phyloP scores from a whole-genome alignment of 106 monocot genomes.

The Dioscorea dumetorum region DNA sequence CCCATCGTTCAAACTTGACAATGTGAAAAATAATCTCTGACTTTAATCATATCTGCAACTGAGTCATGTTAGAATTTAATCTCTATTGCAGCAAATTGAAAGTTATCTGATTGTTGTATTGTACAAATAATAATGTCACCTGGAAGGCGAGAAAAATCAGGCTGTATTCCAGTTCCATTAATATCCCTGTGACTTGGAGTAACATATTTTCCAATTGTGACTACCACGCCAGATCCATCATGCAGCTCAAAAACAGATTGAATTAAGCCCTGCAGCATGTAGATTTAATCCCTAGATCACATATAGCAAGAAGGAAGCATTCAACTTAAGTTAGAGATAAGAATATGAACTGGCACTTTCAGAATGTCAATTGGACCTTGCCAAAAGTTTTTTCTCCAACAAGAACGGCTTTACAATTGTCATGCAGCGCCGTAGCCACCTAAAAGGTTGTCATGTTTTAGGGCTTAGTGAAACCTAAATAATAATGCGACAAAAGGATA shows the following conservation, averaged over 20 bases:
- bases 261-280: constrained; percentile 66
- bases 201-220: constrained; percentile 92
- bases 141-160: constrained; percentile 73
- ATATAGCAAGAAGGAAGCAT: background rate
- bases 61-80: no score
- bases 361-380: constrained; percentile 39
- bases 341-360: background rate
- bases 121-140: constrained; percentile 25
- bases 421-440: constrained; percentile 96
- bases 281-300: background rate
- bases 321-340: background rate
- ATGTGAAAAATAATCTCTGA: constrained; percentile 39
- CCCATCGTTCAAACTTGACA: constrained; percentile 37
- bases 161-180: constrained; percentile 87
- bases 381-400: constrained; percentile 86
- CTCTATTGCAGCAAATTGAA: background rate
- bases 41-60: constrained; percentile 53
- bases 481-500: background rate
- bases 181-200: constrained; percentile 77
- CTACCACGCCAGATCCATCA: constrained; percentile 94
- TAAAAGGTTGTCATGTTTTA: constrained; percentile 11
- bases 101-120: background rate
- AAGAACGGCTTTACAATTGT: constrained; percentile 90
- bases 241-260: constrained; percentile 95
- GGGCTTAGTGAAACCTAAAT: no score